Evolutionary conservation across 179 eudicot genomes (phyloP).

Genomic region (Pouteria campechiana): DNA sequence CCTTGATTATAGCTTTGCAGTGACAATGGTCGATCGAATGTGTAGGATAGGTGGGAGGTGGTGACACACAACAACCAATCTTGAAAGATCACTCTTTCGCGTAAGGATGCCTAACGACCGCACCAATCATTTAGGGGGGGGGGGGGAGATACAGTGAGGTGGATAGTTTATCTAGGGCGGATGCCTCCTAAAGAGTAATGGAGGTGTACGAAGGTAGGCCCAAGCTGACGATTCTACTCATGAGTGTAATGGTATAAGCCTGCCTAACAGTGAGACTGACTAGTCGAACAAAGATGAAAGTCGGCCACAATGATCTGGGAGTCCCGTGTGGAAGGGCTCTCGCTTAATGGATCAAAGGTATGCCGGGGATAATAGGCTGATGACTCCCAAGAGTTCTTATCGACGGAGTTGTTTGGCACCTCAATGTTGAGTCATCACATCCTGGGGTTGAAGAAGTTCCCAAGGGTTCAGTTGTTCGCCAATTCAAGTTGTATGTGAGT

Average conservation of each 20-base stretch:
- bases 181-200: constrained; percentile 4
- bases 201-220: constrained; percentile 4
- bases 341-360: constrained; percentile 6
- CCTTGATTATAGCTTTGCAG: constrained; percentile 15
- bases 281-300: constrained; percentile 8
- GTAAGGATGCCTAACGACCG: constrained; percentile 17
- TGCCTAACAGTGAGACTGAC: background rate
- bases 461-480: no score
- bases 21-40: background rate
- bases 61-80: constrained; percentile 14
- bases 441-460: constrained; percentile 1
- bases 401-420: constrained; percentile 3
- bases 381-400: constrained; percentile 6
- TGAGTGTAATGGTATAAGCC: background rate
- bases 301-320: constrained; percentile 11
- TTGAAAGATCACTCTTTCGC: constrained; percentile 17
- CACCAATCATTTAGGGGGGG: constrained; percentile 14
- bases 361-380: constrained; percentile 7
- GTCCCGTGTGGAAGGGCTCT: constrained; percentile 7
- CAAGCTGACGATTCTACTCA: background rate
- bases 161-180: constrained; percentile 4
- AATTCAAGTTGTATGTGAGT: constrained; percentile 5
- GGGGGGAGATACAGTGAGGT: constrained; percentile 2
- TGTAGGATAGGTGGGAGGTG: background rate
- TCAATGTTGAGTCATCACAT: constrained; percentile 3